Percentiles rank a stretch among this genome's conserved stretches.
Evolutionary conservation across 495 filamentous ascomycete genomes (phyloP).

Genomic region (Trichoderma virens): DNA sequence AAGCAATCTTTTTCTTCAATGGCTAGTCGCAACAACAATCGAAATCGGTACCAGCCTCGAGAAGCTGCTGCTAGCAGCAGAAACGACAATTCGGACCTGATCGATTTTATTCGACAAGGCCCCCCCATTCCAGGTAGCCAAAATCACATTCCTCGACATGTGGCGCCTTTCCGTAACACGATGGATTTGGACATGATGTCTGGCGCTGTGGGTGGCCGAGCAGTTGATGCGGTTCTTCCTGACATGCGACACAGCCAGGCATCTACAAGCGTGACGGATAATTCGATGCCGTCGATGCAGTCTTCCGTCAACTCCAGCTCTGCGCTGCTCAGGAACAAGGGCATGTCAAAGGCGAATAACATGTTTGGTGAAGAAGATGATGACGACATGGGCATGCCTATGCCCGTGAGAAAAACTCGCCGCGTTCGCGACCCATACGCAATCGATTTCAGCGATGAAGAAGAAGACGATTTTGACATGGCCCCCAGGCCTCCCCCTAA

Average conservation of each 20-base stretch:
- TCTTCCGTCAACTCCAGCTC: constrained; percentile 49
- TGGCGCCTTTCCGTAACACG: constrained; percentile 77
- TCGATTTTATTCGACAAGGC: constrained; percentile 88
- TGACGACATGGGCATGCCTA: constrained; percentile 41
- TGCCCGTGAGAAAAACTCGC: constrained; percentile 60
- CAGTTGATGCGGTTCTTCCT: constrained; percentile 40
- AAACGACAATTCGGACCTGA: constrained; percentile 72
- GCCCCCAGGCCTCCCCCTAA: constrained; percentile 28
- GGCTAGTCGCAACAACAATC: constrained; percentile 14
- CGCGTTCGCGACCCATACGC: constrained; percentile 85
- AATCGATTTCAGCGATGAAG: constrained; percentile 78
- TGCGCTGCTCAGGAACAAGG: constrained; percentile 34
- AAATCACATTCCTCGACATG: constrained; percentile 63
- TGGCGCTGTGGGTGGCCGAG: constrained; percentile 41
- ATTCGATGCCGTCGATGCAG: constrained; percentile 5
- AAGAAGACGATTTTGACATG: constrained; percentile 45
- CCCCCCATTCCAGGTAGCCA: constrained; percentile 44
- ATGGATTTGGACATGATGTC: constrained; percentile 76
- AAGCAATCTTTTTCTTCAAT: constrained; percentile 18
- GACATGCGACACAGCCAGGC: constrained; percentile 35
- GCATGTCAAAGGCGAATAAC: constrained; percentile 14
- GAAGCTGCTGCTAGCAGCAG: constrained; percentile 53
- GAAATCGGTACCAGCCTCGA: constrained; percentile 59
- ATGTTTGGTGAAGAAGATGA: constrained; percentile 15
- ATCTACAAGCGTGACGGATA: constrained; percentile 36